Conservation (phyloP, 176 grass and related monocot genomes). For the Aechmea fasciata region DNA sequence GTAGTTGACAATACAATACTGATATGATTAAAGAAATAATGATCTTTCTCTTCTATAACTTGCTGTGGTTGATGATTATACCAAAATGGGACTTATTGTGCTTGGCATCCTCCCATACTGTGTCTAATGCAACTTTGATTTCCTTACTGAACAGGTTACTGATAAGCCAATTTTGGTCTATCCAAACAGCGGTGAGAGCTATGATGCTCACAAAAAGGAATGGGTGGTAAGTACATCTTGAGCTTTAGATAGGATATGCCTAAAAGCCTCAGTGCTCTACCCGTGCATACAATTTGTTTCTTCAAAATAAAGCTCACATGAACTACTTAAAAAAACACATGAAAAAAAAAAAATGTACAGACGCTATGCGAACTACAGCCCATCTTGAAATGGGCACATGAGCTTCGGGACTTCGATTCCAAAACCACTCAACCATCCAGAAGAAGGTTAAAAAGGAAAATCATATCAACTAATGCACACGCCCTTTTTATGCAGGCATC, state of each 20-base stretch:
- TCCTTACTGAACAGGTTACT: constrained; percentile 30
- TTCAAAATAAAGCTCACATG: too few species aligned
- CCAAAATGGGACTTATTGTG: too few species aligned
- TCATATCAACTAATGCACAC: not conserved
- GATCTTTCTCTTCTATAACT: not conserved
- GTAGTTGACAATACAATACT: not conserved
- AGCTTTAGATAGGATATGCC: not conserved
- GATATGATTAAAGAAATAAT: not conserved
- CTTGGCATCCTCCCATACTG: not conserved
- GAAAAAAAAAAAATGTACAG: too few species aligned
- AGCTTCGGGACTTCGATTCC: too few species aligned
- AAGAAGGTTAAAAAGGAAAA: not conserved
- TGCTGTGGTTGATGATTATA: too few species aligned
- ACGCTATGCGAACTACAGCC: too few species aligned
- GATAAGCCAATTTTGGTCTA: constrained; percentile 57
- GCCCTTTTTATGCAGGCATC: constrained; percentile 30
- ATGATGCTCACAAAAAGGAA: constrained; percentile 61
- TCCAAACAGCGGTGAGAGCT: constrained; percentile 62
- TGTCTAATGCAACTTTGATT: constrained; percentile 15
- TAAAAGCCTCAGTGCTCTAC: not conserved
- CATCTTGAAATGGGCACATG: not conserved
- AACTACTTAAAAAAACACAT: too few species aligned
- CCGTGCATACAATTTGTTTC: not conserved
- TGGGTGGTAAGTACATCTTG: constrained; percentile 45
- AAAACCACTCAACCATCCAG: too few species aligned